Evolutionary conservation across 2,329 filamentous ascomycete species (phyloP).

Genomic region (Pseudocercospora fijiensis): DNA sequence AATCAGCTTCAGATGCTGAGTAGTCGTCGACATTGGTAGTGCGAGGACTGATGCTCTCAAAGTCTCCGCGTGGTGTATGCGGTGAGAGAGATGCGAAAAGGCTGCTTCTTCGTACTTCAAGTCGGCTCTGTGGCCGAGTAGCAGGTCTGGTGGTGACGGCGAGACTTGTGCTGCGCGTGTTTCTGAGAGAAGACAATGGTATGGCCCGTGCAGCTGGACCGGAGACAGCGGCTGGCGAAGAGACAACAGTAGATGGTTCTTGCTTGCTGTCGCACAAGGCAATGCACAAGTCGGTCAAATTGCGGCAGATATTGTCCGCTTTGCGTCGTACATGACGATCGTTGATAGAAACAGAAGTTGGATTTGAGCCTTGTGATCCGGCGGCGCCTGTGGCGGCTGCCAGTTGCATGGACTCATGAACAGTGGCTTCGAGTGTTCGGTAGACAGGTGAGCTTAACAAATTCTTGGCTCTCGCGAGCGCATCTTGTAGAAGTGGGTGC

Average conservation of each 20-base stretch:
- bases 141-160: slow-evolving; percentile 10
- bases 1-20: slow-evolving; percentile 33
- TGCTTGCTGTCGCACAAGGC: slow-evolving; percentile 58
- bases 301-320: slow-evolving; percentile 88
- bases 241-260: slow-evolving; percentile 25
- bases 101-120: slow-evolving; percentile 47
- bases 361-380: slow-evolving; percentile 61
- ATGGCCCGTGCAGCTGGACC: not conserved
- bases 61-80: slow-evolving; percentile 13
- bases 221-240: slow-evolving; percentile 26
- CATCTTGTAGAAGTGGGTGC: slow-evolving; percentile 77
- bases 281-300: slow-evolving; percentile 86
- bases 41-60: slow-evolving; percentile 33
- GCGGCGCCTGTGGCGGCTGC: slow-evolving; percentile 73
- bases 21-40: slow-evolving; percentile 33
- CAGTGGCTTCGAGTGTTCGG: slow-evolving; percentile 74
- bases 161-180: slow-evolving; percentile 19
- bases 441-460: slow-evolving; percentile 71
- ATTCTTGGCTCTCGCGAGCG: slow-evolving; percentile 73
- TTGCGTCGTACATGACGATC: slow-evolving; percentile 87
- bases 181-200: not conserved
- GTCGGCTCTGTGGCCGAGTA: slow-evolving; percentile 43
- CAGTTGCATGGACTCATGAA: slow-evolving; percentile 75
- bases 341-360: slow-evolving; percentile 67
- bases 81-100: slow-evolving; percentile 31